Conservation (phyloP, 441 rosid species). For the Arabidopsis lyrata region DNA sequence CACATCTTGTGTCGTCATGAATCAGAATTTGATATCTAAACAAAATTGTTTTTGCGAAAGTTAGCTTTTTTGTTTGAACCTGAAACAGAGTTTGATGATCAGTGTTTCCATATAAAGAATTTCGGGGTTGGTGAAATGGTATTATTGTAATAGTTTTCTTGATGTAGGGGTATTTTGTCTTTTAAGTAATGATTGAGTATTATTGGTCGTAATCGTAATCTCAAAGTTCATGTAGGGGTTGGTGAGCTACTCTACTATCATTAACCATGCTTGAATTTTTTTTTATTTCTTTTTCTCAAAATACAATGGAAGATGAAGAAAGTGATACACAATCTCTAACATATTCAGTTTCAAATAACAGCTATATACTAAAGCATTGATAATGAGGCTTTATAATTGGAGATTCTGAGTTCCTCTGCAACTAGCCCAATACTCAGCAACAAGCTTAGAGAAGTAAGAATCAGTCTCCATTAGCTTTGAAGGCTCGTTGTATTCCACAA, state of each 20-base stretch:
- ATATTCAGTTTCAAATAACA: not conserved
- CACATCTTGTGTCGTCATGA: conserved; percentile 21
- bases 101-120: not conserved
- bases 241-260: not conserved
- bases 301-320: not conserved
- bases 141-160: not conserved
- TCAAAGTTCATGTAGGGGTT: not conserved
- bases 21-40: not conserved
- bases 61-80: not conserved
- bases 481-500: conserved; percentile 81
- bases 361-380: not conserved
- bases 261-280: not conserved
- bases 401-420: conserved; percentile 55
- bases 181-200: not conserved
- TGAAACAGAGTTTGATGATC: not conserved
- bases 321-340: not conserved
- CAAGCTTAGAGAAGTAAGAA: conserved; percentile 85
- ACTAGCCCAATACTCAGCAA: conserved; percentile 89
- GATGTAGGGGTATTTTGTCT: not conserved
- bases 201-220: not conserved
- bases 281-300: not conserved
- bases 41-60: too few species aligned
- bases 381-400: not conserved
- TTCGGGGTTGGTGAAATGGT: not conserved
- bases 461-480: conserved; percentile 69